These are phyloP conservation scores for Mycena epipterygia DNA, from an alignment of 768 basidiomycete species.

Conservation along the genomic window DNA sequence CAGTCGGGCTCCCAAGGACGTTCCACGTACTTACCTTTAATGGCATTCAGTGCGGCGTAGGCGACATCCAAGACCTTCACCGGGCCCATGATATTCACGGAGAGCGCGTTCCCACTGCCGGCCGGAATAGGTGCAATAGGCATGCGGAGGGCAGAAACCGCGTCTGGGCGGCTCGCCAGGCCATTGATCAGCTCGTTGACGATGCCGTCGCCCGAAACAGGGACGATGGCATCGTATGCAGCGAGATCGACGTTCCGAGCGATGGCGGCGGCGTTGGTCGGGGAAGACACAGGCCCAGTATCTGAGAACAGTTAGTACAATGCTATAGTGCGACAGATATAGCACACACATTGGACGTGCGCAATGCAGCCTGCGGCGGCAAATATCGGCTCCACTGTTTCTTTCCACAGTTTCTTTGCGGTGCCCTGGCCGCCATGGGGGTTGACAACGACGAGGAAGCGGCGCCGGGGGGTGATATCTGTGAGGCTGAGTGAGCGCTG, in stretches of 20 bases:
- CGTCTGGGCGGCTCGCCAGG: constrained; percentile 59
- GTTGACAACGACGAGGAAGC: constrained; percentile 67
- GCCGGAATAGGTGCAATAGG: constrained; percentile 70
- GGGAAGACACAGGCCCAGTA: constrained; percentile 40
- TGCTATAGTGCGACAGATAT: neutral
- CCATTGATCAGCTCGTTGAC: constrained; percentile 73
- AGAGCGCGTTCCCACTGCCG: constrained; percentile 70
- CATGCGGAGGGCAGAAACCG: constrained; percentile 58
- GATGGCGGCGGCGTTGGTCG: constrained; percentile 61
- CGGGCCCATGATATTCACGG: constrained; percentile 66
- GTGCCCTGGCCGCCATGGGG: constrained; percentile 72
- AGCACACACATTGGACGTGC: constrained; percentile 60
- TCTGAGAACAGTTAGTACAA: constrained; percentile 2
- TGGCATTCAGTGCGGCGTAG: constrained; percentile 64
- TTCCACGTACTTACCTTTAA: constrained; percentile 60
- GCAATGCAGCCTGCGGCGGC: constrained; percentile 61
- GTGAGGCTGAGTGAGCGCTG: neutral
- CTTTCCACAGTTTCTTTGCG: constrained; percentile 53
- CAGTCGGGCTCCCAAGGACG: neutral
- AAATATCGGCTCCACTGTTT: constrained; percentile 66
- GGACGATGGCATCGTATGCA: constrained; percentile 64
- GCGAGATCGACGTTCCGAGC: constrained; percentile 53
- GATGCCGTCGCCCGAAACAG: constrained; percentile 72
- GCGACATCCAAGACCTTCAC: constrained; percentile 64
- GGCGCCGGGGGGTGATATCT: constrained; percentile 57